Conservation (phyloP, 1,284 basidiomycete species). For the Chalciporus sp. region DNA sequence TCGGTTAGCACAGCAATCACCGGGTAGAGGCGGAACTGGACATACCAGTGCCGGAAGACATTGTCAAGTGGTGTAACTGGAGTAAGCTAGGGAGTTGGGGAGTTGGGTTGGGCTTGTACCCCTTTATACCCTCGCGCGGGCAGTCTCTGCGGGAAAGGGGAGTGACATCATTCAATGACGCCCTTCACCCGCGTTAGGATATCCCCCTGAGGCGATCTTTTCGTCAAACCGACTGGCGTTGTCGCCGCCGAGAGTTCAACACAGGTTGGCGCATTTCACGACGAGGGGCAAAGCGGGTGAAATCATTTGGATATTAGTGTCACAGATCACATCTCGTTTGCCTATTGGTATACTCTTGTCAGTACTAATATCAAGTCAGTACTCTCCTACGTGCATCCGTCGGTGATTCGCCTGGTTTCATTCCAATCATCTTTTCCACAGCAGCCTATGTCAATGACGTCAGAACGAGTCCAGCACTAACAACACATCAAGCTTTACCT, state of each 20-base stretch:
- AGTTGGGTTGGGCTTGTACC: not conserved
- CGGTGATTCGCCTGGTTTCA: slow-evolving; percentile 39
- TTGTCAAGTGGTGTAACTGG: slow-evolving; percentile 1
- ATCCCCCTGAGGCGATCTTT: too few species aligned
- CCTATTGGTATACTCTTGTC: not conserved
- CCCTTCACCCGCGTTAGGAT: too few species aligned
- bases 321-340: not conserved
- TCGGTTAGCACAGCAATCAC: not conserved
- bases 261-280: too few species aligned
- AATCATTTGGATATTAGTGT: too few species aligned
- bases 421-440: slow-evolving; percentile 68
- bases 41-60: slow-evolving; percentile 25
- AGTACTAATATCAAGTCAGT: slow-evolving; percentile 11
- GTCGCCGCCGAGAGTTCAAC: too few species aligned
- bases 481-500: slow-evolving; percentile 40
- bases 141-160: not conserved
- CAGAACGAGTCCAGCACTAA: not conserved
- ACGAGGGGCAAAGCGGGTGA: too few species aligned
- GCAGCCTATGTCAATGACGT: slow-evolving; percentile 42
- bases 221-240: too few species aligned
- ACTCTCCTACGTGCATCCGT: slow-evolving; percentile 30
- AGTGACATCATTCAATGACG: not conserved
- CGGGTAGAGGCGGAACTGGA: not conserved
- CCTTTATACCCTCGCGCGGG: not conserved
- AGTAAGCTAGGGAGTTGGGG: not conserved